phyloP scores from a whole-genome alignment of 768 basidiomycete genomes.

The Trametes meyenii region DNA sequence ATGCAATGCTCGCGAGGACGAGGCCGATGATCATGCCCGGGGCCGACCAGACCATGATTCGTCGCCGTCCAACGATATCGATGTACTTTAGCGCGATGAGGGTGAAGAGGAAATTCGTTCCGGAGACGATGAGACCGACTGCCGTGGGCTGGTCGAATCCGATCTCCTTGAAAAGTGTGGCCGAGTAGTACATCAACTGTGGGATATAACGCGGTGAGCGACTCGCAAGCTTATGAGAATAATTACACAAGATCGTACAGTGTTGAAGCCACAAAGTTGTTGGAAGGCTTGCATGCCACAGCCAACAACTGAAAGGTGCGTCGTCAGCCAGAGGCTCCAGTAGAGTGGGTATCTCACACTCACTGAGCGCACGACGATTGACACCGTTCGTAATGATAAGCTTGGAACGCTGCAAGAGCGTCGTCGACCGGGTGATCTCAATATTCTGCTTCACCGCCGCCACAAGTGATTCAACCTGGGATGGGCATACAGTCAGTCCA shows the following conservation, averaged over 20 bases:
- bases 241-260: slow-evolving; percentile 44
- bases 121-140: slow-evolving; percentile 76
- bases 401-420: slow-evolving; percentile 55
- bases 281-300: slow-evolving; percentile 85
- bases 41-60: slow-evolving; percentile 69
- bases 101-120: slow-evolving; percentile 80
- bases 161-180: slow-evolving; percentile 78
- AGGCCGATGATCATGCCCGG: slow-evolving; percentile 76
- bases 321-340: background rate
- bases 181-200: slow-evolving; percentile 45
- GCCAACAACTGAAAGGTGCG: slow-evolving; percentile 42
- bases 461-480: slow-evolving; percentile 59
- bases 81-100: slow-evolving; percentile 75
- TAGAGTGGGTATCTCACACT: slow-evolving; percentile 26
- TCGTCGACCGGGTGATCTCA: slow-evolving; percentile 62
- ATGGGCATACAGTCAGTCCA: background rate
- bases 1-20: slow-evolving; percentile 62
- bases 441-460: slow-evolving; percentile 63
- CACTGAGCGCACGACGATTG: slow-evolving; percentile 73
- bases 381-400: slow-evolving; percentile 58
- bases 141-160: slow-evolving; percentile 84
- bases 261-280: slow-evolving; percentile 85
- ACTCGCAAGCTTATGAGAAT: too few relatives aligned
- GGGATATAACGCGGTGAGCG: background rate
- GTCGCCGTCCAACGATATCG: slow-evolving; percentile 69